phyloP scores from a whole-genome alignment of 225 moss, liverwort and hornwort genomes.

The Climacium dendroides region DNA sequence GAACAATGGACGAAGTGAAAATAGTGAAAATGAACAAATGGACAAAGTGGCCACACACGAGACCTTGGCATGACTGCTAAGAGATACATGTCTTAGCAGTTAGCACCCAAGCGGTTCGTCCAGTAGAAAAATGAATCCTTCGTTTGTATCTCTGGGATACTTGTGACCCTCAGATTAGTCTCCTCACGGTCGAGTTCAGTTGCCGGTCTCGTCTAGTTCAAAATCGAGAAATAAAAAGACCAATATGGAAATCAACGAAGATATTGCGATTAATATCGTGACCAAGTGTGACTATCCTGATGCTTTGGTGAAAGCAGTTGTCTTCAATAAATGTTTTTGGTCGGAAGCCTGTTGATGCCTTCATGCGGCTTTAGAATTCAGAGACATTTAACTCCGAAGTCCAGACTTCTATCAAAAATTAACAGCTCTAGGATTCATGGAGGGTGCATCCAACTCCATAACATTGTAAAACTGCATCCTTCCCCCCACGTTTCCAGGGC shows the following conservation, averaged over 20 bases:
- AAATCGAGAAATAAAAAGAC: neutral
- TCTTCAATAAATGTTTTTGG: neutral
- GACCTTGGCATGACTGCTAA: neutral
- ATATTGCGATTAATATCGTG: neutral
- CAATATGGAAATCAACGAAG: neutral
- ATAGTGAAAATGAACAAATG: neutral
- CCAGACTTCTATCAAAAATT: constrained; percentile 1
- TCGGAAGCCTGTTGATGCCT: neutral
- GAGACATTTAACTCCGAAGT: neutral
- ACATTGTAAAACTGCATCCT: neutral
- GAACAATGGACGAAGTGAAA: neutral
- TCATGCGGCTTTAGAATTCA: neutral
- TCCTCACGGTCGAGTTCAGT: neutral
- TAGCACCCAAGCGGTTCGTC: neutral
- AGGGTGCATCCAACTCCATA: neutral
- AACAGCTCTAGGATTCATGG: neutral
- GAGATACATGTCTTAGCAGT: neutral
- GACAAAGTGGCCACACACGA: neutral
- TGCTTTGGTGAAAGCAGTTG: neutral
- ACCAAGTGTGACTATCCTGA: neutral
- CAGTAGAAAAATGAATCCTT: neutral
- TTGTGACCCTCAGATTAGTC: neutral
- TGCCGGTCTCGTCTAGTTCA: neutral
- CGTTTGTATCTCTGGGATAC: neutral
- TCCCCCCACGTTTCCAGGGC: neutral